Conservation (phyloP, 2,329 filamentous ascomycete genomes). For the Aspergillus eucalypticola region DNA sequence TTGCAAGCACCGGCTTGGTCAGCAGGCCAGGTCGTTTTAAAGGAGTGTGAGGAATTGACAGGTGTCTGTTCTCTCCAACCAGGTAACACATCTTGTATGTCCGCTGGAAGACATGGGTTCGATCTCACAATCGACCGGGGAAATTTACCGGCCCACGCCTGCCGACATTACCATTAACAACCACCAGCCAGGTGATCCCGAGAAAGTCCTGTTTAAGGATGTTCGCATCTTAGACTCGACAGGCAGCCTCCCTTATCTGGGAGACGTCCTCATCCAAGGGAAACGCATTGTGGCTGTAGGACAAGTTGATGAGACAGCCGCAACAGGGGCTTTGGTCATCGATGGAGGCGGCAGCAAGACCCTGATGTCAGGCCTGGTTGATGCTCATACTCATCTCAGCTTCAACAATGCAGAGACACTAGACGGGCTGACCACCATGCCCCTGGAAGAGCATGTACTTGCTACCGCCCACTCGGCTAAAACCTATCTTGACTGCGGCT, state of each 20-base stretch:
- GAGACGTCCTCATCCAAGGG: slow-evolving; percentile 44
- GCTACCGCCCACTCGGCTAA: slow-evolving; percentile 8
- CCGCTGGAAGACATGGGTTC: not conserved
- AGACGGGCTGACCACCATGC: not conserved
- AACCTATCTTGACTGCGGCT: slow-evolving; percentile 12
- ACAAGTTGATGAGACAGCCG: not conserved
- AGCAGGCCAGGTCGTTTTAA: too few relatives aligned
- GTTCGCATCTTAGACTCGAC: slow-evolving; percentile 46
- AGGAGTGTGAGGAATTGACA: too few relatives aligned
- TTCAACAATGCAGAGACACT: not conserved
- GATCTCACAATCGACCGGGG: not conserved
- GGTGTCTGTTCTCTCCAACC: not conserved
- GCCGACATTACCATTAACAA: slow-evolving; percentile 4
- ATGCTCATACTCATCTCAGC: slow-evolving; percentile 9
- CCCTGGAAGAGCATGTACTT: slow-evolving; percentile 10
- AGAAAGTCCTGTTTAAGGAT: slow-evolving; percentile 38
- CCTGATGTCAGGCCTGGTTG: slow-evolving; percentile 1
- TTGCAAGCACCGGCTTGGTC: not conserved
- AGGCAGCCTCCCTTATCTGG: slow-evolving; percentile 38
- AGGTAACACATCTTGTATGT: not conserved
- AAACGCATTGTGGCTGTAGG: slow-evolving; percentile 30
- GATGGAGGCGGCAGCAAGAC: slow-evolving; percentile 1
- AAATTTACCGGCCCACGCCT: not conserved
- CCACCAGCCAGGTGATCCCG: not conserved
- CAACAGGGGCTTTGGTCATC: not conserved